A percentile compares a stretch with the other conserved stretches of the same genome.
phyloP scores from a whole-genome alignment of 1,139 yeast genomes.

The Hyphopichia buzzinii region DNA sequence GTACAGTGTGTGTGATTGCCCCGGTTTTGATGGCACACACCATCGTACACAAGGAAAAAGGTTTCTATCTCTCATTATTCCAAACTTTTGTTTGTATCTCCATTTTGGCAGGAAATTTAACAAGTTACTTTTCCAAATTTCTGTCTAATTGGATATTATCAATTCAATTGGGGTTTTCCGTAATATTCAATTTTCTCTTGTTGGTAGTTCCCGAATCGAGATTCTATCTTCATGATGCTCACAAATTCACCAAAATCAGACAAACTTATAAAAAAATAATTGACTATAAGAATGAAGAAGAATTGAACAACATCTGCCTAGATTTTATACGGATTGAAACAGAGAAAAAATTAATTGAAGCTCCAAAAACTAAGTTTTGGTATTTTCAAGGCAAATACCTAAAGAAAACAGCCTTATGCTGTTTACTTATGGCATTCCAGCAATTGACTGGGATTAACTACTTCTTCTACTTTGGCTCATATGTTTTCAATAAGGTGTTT shows the following conservation, averaged over 20 bases:
- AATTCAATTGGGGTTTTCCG: conserved; percentile 9
- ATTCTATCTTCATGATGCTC: conserved; percentile 4
- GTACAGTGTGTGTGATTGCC: conserved; percentile 23
- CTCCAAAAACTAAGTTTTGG: neutral
- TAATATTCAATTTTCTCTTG: conserved; percentile 7
- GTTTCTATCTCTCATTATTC: conserved; percentile 21
- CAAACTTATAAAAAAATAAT: neutral
- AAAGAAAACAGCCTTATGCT: conserved; percentile 10
- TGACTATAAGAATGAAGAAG: neutral
- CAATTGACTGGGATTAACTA: conserved; percentile 36
- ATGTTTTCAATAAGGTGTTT: conserved; percentile 14
- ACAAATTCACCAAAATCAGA: neutral
- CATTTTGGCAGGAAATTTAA: conserved; percentile 20
- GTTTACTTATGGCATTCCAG: conserved; percentile 26
- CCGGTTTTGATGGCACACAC: conserved; percentile 27
- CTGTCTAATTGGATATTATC: conserved; percentile 4
- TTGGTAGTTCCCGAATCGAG: conserved; percentile 12
- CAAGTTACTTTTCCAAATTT: conserved; percentile 8
- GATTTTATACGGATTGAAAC: neutral
- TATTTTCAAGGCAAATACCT: neutral
- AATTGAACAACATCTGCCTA: neutral
- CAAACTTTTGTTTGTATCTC: conserved; percentile 23
- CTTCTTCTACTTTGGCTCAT: conserved; percentile 30
- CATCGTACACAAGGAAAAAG: conserved; percentile 13
- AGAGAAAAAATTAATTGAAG: neutral